Percentiles rank a stretch among this genome's conserved stretches.
Evolutionary conservation across 164 flowering plant genomes (phyloP).

Genomic region (Magnolia sinica): DNA sequence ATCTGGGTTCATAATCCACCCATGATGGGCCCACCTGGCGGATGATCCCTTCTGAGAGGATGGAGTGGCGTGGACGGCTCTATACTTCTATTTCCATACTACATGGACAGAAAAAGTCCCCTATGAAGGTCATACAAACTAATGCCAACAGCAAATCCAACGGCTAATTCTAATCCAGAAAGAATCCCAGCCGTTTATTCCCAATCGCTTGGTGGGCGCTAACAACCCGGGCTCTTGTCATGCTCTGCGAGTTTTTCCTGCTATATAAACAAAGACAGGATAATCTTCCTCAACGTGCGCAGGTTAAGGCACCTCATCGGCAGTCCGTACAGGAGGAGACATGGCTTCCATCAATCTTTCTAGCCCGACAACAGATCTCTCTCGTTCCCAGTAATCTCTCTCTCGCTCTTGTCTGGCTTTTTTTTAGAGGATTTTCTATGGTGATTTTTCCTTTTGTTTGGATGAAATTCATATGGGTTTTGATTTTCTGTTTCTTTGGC

Average conservation of each 20-base stretch:
- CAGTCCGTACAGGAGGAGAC: not conserved
- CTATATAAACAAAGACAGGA: not conserved
- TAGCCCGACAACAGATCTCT: conserved; percentile 4
- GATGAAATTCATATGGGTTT: not conserved
- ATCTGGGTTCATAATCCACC: no score
- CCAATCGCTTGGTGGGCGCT: no score
- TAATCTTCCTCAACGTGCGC: not conserved
- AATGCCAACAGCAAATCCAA: not conserved
- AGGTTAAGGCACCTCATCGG: not conserved
- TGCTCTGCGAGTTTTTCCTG: not conserved
- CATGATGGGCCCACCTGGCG: no score
- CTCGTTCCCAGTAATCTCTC: conserved; percentile 5
- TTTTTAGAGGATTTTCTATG: not conserved
- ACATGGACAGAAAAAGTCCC: no score
- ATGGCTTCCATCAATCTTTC: conserved; percentile 15
- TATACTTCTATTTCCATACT: no score
- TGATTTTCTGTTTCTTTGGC: not conserved
- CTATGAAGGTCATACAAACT: no score
- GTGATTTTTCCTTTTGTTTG: not conserved
- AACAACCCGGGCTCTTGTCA: not conserved
- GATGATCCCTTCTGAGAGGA: no score
- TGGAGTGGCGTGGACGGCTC: no score
- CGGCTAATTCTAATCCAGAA: not conserved
- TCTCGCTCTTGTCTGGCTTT: not conserved
- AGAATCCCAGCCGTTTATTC: not conserved